These are phyloP conservation scores for Trichosporon inkin DNA, from an alignment of 1,284 basidiomycete genomes.

Conservation along the genomic window DNA sequence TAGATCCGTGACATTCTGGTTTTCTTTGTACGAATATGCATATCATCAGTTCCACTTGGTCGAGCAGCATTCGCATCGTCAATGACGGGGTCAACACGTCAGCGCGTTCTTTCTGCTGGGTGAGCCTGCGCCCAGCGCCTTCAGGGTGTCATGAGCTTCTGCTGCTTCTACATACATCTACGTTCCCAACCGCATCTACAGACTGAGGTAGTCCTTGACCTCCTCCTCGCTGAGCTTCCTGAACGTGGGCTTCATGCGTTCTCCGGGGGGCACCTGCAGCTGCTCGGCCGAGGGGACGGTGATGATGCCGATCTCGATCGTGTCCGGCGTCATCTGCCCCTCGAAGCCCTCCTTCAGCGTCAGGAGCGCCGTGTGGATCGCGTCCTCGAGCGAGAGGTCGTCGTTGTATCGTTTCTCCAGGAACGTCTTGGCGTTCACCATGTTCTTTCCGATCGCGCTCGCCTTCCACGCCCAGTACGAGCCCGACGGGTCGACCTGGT, in stretches of 20 bases:
- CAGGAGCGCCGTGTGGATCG: constrained; percentile 97
- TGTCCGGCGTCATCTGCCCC: constrained; percentile 99
- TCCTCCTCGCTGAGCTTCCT: constrained; percentile 90
- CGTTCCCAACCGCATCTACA: constrained; percentile 32
- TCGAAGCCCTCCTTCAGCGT: constrained; percentile 99
- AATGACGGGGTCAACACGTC: neutral
- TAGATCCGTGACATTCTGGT: constrained; percentile 19
- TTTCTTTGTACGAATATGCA: constrained; percentile 1
- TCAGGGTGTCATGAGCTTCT: constrained; percentile 7
- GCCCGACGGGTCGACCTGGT: constrained; percentile 98
- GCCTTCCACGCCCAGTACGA: constrained; percentile 99
- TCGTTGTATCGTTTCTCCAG: constrained; percentile 99
- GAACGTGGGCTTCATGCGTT: constrained; percentile 78
- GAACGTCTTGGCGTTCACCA: constrained; percentile 99
- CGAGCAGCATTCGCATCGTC: neutral
- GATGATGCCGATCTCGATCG: constrained; percentile 96
- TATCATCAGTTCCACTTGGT: neutral
- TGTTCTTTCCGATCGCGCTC: constrained; percentile 98
- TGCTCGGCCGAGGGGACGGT: constrained; percentile 77
- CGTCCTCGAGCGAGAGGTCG: constrained; percentile 97
- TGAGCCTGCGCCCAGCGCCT: too few species aligned
- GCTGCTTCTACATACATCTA: constrained; percentile 15
- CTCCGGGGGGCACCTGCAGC: constrained; percentile 64
- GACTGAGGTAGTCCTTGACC: constrained; percentile 78
- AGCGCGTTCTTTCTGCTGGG: neutral